Conservation (phyloP, 2,329 filamentous ascomycete genomes). For the Sporothrix brunneoviolacea region DNA sequence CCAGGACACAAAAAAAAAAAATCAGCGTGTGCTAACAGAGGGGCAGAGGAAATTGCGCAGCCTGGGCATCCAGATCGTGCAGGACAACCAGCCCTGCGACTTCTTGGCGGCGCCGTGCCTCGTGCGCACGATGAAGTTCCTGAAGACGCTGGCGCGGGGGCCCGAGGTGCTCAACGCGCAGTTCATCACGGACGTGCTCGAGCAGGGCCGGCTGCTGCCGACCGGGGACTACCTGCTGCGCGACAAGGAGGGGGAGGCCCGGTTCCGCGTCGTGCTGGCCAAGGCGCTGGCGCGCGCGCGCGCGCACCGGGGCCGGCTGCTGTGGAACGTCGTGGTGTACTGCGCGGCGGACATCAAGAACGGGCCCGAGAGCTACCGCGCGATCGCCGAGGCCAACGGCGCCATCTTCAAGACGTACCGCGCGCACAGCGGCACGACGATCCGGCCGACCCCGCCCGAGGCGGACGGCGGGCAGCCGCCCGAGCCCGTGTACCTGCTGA, state of each 20-base stretch:
- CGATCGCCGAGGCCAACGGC: constrained; percentile 83
- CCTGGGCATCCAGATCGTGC: constrained; percentile 73
- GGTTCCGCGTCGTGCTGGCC: constrained; percentile 61
- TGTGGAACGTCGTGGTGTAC: constrained; percentile 73
- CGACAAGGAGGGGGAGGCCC: constrained; percentile 67
- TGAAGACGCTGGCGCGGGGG: constrained; percentile 75
- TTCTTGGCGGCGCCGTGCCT: constrained; percentile 83
- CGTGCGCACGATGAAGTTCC: constrained; percentile 88
- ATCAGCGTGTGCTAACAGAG: not conserved
- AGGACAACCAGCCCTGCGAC: constrained; percentile 69
- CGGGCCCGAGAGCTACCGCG: constrained; percentile 75
- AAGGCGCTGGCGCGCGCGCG: constrained; percentile 65
- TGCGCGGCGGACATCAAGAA: constrained; percentile 75
- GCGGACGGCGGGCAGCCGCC: constrained; percentile 55
- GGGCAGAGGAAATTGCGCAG: constrained; percentile 69
- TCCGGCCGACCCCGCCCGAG: constrained; percentile 55
- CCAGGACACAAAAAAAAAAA: not conserved
- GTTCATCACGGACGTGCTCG: constrained; percentile 73
- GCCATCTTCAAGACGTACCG: constrained; percentile 74
- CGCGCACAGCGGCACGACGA: constrained; percentile 62
- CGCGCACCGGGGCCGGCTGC: constrained; percentile 67
- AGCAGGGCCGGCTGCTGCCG: constrained; percentile 57
- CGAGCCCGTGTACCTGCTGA: constrained; percentile 78
- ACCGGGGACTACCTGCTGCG: constrained; percentile 60
- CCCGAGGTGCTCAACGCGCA: constrained; percentile 68